Evolutionary conservation across 768 basidiomycete species (phyloP).

Genomic region (Rubroboletus pulcherrimus): DNA sequence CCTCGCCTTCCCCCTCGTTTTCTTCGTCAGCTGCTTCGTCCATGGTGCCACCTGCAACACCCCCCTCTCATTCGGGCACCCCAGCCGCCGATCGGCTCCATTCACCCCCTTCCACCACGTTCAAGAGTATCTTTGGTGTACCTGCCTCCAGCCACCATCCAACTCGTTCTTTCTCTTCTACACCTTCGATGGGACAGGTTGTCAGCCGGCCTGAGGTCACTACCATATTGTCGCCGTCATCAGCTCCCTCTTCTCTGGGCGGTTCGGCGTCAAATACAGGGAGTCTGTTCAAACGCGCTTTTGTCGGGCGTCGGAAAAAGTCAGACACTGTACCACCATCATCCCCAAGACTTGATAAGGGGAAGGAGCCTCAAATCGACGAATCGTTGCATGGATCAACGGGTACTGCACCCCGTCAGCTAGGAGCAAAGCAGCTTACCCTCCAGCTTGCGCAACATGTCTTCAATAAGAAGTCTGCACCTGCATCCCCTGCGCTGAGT

Average conservation of each 20-base stretch:
- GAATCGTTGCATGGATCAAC: slow-evolving; percentile 12
- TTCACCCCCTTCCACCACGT: slow-evolving; percentile 34
- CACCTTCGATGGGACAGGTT: slow-evolving; percentile 33
- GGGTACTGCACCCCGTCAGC: slow-evolving; percentile 19
- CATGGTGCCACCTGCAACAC: slow-evolving; percentile 37
- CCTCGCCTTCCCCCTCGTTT: slow-evolving; percentile 44
- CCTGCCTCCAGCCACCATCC: slow-evolving; percentile 23
- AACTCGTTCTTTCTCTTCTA: slow-evolving; percentile 23
- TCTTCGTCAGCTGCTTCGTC: slow-evolving; percentile 40
- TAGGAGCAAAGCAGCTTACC: slow-evolving; percentile 34
- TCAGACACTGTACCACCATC: slow-evolving; percentile 20
- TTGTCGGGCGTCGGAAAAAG: slow-evolving; percentile 33
- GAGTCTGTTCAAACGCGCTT: slow-evolving; percentile 29
- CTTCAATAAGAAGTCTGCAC: slow-evolving; percentile 38
- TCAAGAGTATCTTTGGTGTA: slow-evolving; percentile 30
- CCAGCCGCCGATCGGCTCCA: slow-evolving; percentile 40
- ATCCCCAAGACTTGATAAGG: slow-evolving; percentile 21
- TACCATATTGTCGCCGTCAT: slow-evolving; percentile 25
- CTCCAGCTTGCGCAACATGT: slow-evolving; percentile 46
- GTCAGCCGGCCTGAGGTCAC: slow-evolving; percentile 31
- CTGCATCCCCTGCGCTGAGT: slow-evolving; percentile 33
- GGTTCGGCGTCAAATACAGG: slow-evolving; percentile 22
- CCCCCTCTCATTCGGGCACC: slow-evolving; percentile 40
- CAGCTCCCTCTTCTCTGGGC: slow-evolving; percentile 23
- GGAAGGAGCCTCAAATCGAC: slow-evolving; percentile 19